Evolutionary conservation across 805 yeast genomes (phyloP).

Genomic region (Priceomyces medius): DNA sequence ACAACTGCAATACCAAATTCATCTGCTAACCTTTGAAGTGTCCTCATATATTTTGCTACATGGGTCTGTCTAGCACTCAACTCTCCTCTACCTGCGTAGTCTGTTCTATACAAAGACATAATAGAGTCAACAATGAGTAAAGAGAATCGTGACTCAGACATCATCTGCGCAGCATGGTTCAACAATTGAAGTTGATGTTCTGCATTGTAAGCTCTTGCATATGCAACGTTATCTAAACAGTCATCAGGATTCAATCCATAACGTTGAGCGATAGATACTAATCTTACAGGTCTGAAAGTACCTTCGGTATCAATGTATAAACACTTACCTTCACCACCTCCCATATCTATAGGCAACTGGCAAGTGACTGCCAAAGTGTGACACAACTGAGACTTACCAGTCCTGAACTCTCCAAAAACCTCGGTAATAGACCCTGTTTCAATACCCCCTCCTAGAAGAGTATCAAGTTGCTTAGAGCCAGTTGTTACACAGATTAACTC

Average conservation of each 20-base stretch:
- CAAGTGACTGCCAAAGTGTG: conserved; percentile 97
- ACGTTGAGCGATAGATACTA: conserved; percentile 85
- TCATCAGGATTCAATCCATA: conserved; percentile 91
- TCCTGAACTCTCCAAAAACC: conserved; percentile 94
- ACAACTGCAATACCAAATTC: conserved; percentile 98
- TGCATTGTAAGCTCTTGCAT: conserved; percentile 95
- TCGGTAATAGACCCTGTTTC: conserved; percentile 98
- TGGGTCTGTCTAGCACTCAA: conserved; percentile 92
- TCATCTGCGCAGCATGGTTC: conserved; percentile 90
- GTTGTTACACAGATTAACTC: conserved; percentile 92
- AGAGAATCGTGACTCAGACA: conserved; percentile 91
- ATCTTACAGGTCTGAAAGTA: conserved; percentile 88
- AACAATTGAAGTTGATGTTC: conserved; percentile 90
- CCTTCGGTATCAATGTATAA: conserved; percentile 96
- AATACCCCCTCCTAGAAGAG: conserved; percentile 91
- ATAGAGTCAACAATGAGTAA: conserved; percentile 92
- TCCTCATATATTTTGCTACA: conserved; percentile 89
- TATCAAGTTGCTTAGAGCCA: conserved; percentile 91
- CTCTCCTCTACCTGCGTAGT: conserved; percentile 93
- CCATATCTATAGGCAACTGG: conserved; percentile 93
- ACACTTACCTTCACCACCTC: conserved; percentile 98
- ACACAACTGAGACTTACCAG: conserved; percentile 96
- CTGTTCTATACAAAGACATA: conserved; percentile 95
- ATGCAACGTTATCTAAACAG: conserved; percentile 95
- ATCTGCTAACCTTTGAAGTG: conserved; percentile 89